A percentile compares a stretch with the other conserved stretches of the same genome.
phyloP scores from a whole-genome alignment of 176 grass and related monocot genomes.

The Carex scoparia region DNA sequence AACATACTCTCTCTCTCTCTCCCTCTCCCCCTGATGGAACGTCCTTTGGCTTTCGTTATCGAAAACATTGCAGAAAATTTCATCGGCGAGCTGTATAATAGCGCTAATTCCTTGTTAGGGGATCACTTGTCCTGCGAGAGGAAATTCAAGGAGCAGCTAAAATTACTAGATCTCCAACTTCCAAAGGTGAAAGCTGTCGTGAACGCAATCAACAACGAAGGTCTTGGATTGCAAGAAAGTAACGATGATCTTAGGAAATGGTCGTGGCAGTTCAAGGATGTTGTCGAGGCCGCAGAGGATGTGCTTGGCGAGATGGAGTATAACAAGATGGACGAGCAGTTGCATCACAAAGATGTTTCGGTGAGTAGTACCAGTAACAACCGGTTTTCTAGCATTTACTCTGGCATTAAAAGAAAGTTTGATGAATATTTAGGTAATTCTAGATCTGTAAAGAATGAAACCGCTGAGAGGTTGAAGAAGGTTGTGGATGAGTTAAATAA shows the following conservation, averaged over 20 bases:
- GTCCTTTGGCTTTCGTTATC: not conserved
- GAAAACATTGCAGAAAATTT: conserved; percentile 8
- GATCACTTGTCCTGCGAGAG: not conserved
- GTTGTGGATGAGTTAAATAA: conserved; percentile 29
- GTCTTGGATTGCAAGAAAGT: not conserved
- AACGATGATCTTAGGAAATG: not conserved
- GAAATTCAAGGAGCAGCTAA: conserved; percentile 13
- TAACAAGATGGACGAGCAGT: conserved; percentile 17
- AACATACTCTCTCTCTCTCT: not conserved
- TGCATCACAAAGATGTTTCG: conserved; percentile 14
- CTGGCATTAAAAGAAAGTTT: conserved; percentile 8
- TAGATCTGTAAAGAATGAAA: not conserved
- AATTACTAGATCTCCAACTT: not conserved
- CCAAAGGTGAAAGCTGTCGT: conserved; percentile 13
- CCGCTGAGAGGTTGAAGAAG: conserved; percentile 13
- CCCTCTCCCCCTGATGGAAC: not conserved
- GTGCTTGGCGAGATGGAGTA: conserved; percentile 39
- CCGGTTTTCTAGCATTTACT: not conserved
- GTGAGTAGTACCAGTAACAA: conserved; percentile 12
- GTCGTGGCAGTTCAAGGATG: conserved; percentile 36
- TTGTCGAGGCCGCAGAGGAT: conserved; percentile 34
- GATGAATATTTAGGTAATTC: not conserved
- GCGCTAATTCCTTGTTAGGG: conserved; percentile 2
- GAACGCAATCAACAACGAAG: not conserved
- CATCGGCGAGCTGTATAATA: conserved; percentile 11